Evolutionary conservation across 148 eudicot genomes (phyloP).

Genomic region (Dysphania ambrosioides): DNA sequence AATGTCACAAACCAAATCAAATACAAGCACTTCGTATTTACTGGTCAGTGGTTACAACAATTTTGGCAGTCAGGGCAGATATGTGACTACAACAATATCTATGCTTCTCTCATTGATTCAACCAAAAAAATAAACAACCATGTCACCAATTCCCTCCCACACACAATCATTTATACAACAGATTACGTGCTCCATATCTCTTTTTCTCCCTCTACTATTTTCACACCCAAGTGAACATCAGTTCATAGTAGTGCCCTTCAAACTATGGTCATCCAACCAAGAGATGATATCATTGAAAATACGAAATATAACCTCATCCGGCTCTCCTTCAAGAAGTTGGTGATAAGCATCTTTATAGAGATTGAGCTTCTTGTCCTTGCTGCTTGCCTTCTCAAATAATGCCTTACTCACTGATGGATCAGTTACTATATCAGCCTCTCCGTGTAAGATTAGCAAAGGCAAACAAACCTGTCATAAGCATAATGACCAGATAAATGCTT

Average conservation of each 20-base stretch:
- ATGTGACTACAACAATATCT: no score
- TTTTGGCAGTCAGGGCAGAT: no score
- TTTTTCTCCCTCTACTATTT: no score
- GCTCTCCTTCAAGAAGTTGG: constrained; percentile 79
- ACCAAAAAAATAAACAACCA: no score
- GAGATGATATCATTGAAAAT: constrained; percentile 64
- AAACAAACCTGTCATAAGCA: constrained; percentile 55
- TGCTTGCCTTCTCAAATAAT: constrained; percentile 69
- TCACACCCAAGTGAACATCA: no score
- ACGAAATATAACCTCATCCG: constrained; percentile 59
- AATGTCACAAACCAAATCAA: no score
- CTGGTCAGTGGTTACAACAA: no score
- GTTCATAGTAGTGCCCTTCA: neutral
- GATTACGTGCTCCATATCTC: no score
- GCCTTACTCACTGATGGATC: constrained; percentile 87
- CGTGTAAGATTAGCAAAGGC: constrained; percentile 82
- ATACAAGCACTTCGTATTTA: no score
- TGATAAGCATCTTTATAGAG: constrained; percentile 69
- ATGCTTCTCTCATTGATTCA: neutral
- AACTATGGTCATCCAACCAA: constrained; percentile 72
- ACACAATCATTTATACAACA: no score
- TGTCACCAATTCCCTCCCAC: no score
- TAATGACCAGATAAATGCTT: no score
- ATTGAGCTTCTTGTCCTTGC: constrained; percentile 70
- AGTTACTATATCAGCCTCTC: constrained; percentile 73